phyloP scores from a whole-genome alignment of 257 asterid genomes.

The Solanum arcanum region DNA sequence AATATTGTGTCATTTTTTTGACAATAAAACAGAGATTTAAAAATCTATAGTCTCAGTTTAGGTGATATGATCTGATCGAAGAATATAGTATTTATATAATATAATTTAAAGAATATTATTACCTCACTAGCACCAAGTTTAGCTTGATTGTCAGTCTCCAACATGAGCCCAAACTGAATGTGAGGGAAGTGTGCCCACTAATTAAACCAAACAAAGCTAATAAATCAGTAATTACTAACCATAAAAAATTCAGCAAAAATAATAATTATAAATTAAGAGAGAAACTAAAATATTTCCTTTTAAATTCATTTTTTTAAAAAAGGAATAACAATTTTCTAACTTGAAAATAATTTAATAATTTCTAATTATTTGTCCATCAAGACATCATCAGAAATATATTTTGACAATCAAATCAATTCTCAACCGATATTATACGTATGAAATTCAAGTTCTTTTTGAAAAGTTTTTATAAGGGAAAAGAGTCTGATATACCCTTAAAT shows the following conservation, averaged over 20 bases:
- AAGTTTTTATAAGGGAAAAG: neutral
- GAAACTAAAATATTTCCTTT: neutral
- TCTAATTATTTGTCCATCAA: neutral
- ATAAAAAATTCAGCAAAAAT: neutral
- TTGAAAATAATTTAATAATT: neutral
- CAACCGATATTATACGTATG: neutral
- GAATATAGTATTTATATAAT: no score
- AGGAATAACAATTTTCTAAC: neutral
- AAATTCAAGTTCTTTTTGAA: neutral
- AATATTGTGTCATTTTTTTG: neutral
- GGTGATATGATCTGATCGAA: no score
- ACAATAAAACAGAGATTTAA: neutral
- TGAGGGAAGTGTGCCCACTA: constrained; percentile 97
- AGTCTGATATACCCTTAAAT: no score
- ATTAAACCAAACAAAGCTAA: neutral
- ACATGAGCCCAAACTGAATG: constrained; percentile 79
- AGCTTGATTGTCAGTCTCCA: constrained; percentile 54
- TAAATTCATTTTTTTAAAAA: neutral
- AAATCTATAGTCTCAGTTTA: no score
- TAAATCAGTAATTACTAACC: neutral
- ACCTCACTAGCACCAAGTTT: constrained; percentile 26
- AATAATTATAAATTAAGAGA: neutral
- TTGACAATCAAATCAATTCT: neutral
- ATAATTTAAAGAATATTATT: neutral
- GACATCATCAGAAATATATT: neutral